Base-by-base conservation (phyloP, 2,329 filamentous ascomycete species). In the Pseudogymnoascus sp. region DNA sequence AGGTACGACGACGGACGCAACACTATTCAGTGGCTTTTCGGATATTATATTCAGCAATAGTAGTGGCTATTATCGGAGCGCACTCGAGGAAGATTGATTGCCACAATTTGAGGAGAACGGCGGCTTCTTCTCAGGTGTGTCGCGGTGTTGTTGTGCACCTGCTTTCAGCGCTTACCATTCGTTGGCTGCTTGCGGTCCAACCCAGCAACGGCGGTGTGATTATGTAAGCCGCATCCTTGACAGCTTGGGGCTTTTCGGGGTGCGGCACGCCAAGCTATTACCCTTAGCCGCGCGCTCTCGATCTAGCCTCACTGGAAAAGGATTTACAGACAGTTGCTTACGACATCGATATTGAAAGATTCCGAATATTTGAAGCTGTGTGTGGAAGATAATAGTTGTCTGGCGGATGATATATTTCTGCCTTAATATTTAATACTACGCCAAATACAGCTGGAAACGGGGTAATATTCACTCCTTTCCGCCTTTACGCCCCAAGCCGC, bases 91-190 rank as follows among this genome's bases (percentile, higher is more conserved):
- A 7, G 50, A 56, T 34, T 34, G 50, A 34, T 31, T 14, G 14
- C 28, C n/a, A 56, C 50, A 34, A 10, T 56, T 21, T 56, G 50
- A 34, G 10, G 50, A 56, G n/a, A 31, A 21, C 25, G 50, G 50
- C n/a, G 50, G 50, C 50, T 56, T 56, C 38, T 42, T 38, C 38
- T 60, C 59, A 60, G 59, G 23, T 60, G 59, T 60, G 36, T 60
- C 59, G 59, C 59, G 34, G 36, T 60, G 59, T 60, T 60, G 59
- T 60, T 60, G 59, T 60, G 34, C 59, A 60, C 21, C 59, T 60
- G 59, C 59, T 60, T 60, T 60, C 59, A 36, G 59, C 59, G 36
- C 38, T 60, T 60, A 60, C 59, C 34, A 60, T 60, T 60, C 59
- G 59, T 28, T 60, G 59, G 59, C 50, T 56, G 50, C 50, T 56